Evolutionary conservation across 2,329 filamentous ascomycete species (phyloP), one percentile per base, ranked within the genome.

Genomic region (Apiospora aurea): DNA sequence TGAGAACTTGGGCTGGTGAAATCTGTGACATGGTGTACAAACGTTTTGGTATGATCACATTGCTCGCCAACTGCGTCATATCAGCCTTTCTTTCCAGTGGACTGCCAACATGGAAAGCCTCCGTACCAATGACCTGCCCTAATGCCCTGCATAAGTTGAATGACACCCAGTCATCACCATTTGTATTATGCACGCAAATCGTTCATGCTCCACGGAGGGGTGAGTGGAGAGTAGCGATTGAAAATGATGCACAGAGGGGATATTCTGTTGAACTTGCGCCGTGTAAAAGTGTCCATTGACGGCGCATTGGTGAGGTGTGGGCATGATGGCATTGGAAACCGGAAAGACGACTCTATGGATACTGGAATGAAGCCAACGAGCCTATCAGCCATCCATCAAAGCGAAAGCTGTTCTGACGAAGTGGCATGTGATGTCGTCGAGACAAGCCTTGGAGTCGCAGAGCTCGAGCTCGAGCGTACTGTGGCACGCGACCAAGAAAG

Each of bases 131-230:
- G 29, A 18, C 1, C 29, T 61, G 53, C 29, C 53, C 3, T 38
- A 13, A 38, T 61, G 7, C 34, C 34, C 34, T 38, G 53, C 53
- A 34, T 16, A n/a, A 57, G 4, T 21, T 34, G 51, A 57, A 16
- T 18, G 29, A 13, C 26, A 2, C 26, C 26, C 6, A 34, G 26
- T 10, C 51, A 18, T 61, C 16, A 29, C 29, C 18, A 14, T 64
- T 64, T 41, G 57, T 10, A 64, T 64, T 14, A 61, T 49, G 46
- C 46, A 61, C 53, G 26, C 11, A 34, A 4, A 41, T 41, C 18
- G 21, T 11, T 13, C 57, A 41, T 64, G 10, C 57, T 64, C 57
- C 57, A 64, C 29, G 57, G 57, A 64, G 57, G 29, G 57, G 29
- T 34, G n/a, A 34, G 34, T 64, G 57, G 57, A 64, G 57, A 41